A percentile compares a stretch with the other conserved stretches of the same genome.
Evolutionary conservation across 306 rosid genomes (phyloP).

Genomic region (cucumber (Cucumis sativus)): DNA sequence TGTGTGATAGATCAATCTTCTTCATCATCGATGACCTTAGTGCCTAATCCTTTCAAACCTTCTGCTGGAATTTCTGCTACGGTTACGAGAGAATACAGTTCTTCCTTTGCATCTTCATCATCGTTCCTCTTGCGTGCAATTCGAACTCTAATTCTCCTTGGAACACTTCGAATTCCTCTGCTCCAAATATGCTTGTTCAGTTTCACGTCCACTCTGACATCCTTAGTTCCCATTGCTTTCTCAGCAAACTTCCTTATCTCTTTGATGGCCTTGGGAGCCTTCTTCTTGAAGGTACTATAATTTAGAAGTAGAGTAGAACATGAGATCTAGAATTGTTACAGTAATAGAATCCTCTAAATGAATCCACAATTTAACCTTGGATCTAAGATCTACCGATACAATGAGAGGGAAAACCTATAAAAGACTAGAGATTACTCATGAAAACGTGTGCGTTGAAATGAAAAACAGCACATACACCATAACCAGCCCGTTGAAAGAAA

Average conservation of each 20-base stretch:
- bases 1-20: conserved; percentile 47
- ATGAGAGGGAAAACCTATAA: too few species aligned
- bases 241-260: conserved; percentile 91
- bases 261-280: conserved; percentile 91
- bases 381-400: too few species aligned
- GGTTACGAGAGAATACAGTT: conserved; percentile 77
- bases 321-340: neutral
- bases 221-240: conserved; percentile 85
- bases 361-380: neutral
- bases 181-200: conserved; percentile 88
- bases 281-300: conserved; percentile 86
- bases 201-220: conserved; percentile 90
- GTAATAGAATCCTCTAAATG: neutral
- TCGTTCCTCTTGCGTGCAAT: conserved; percentile 97
- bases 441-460: too few species aligned
- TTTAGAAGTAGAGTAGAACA: neutral
- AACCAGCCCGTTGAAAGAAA: too few species aligned
- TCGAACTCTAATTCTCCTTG: conserved; percentile 84
- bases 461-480: too few species aligned
- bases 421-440: too few species aligned
- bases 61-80: conserved; percentile 79
- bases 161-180: conserved; percentile 90
- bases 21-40: conserved; percentile 69
- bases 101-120: conserved; percentile 97
- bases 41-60: conserved; percentile 72